These are phyloP conservation scores for Arachis hypogaea DNA, from an alignment of 306 rosid species.

Conservation along the genomic window DNA sequence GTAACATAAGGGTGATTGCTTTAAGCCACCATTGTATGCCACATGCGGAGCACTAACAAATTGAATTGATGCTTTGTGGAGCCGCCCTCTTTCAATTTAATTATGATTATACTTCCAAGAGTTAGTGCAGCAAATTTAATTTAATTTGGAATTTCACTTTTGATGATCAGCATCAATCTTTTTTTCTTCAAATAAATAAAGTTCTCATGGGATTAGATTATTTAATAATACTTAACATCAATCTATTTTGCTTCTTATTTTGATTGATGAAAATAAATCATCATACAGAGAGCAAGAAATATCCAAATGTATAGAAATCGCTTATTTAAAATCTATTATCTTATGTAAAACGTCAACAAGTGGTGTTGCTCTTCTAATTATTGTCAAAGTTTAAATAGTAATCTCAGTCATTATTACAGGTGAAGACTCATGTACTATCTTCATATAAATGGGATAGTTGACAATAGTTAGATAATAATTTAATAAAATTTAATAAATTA, in stretches of 20 bases:
- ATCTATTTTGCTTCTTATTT: background rate
- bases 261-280: background rate
- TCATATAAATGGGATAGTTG: too few relatives aligned
- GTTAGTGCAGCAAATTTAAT: slow-evolving; percentile 32
- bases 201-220: slow-evolving; percentile 13
- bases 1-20: slow-evolving; percentile 10
- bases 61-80: slow-evolving; percentile 45
- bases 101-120: slow-evolving; percentile 38
- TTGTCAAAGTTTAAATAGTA: background rate
- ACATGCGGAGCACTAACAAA: slow-evolving; percentile 45
- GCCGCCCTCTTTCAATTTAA: slow-evolving; percentile 33
- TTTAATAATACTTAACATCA: background rate
- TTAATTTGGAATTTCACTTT: background rate
- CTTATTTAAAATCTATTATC: background rate
- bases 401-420: background rate
- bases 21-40: slow-evolving; percentile 30
- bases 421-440: too few relatives aligned
- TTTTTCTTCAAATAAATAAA: background rate
- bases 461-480: too few relatives aligned
- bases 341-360: background rate
- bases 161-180: slow-evolving; percentile 10
- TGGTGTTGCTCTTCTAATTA: background rate
- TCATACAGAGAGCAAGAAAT: background rate
- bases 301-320: background rate
- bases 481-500: too few relatives aligned